These are phyloP conservation scores for Daedalea quercina DNA, from an alignment of 768 basidiomycete species.

Conservation along the genomic window DNA sequence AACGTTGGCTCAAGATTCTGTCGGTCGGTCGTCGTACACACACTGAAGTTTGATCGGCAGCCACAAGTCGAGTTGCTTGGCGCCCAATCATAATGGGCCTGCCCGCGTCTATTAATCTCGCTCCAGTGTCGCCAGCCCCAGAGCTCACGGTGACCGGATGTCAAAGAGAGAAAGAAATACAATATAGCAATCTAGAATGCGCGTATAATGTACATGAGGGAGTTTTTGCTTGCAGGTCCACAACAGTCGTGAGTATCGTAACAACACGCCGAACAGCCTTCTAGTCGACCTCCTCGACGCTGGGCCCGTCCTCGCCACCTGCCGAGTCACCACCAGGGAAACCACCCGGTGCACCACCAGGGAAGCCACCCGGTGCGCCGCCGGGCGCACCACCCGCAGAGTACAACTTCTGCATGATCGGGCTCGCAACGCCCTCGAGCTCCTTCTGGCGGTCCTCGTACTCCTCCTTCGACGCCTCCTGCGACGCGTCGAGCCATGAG, in stretches of 20 bases:
- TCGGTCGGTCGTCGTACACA: too few relatives aligned
- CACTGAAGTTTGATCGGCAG: too few relatives aligned
- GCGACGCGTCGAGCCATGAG: constrained; percentile 78
- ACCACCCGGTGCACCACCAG: constrained; percentile 53
- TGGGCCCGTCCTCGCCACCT: constrained; percentile 73
- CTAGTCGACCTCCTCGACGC: constrained; percentile 89
- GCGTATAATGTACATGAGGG: constrained; percentile 2
- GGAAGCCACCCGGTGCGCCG: constrained; percentile 45
- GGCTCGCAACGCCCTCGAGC: constrained; percentile 74
- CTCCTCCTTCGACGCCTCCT: constrained; percentile 91
- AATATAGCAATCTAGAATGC: constrained; percentile 1
- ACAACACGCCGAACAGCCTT: constrained; percentile 3
- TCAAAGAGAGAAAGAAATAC: background rate
- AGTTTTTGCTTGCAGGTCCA: constrained; percentile 1
- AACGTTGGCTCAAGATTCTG: too few relatives aligned
- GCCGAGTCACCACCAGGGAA: constrained; percentile 56
- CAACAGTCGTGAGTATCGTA: background rate
- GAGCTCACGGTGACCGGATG: too few relatives aligned
- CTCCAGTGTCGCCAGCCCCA: background rate
- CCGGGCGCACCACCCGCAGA: constrained; percentile 46
- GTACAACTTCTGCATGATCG: constrained; percentile 72
- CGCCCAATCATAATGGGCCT: too few relatives aligned
- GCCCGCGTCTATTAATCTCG: too few relatives aligned
- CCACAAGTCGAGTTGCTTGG: too few relatives aligned
- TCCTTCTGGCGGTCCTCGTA: constrained; percentile 93